A percentile compares a stretch with the other conserved stretches of the same genome.
Evolutionary conservation across 148 eudicot species (phyloP).

Genomic region (Cornus kousa): DNA sequence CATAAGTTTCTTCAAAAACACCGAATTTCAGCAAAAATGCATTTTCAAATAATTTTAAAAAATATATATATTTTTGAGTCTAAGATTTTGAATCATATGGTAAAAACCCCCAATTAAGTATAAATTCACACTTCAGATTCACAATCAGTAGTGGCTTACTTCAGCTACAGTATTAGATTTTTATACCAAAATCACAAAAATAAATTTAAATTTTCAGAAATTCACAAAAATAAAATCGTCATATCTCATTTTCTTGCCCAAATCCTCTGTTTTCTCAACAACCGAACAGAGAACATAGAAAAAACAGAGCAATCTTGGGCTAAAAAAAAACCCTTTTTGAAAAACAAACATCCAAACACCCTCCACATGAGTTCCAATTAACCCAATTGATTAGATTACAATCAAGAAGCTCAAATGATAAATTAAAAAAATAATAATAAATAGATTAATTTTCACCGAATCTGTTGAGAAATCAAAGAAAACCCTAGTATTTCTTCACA

Average conservation of each 20-base stretch:
- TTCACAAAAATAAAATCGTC: too few relatives aligned
- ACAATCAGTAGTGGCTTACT: not conserved
- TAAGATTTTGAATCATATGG: not conserved
- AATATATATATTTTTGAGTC: too few relatives aligned
- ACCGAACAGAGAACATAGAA: not conserved
- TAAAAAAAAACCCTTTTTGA: not conserved
- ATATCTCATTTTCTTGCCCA: not conserved
- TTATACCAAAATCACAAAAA: too few relatives aligned
- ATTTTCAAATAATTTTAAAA: not conserved
- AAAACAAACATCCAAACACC: not conserved
- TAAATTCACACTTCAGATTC: too few relatives aligned
- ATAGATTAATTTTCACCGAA: not conserved
- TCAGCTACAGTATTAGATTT: not conserved
- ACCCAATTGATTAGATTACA: not conserved
- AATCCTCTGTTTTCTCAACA: conserved; percentile 1
- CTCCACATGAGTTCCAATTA: not conserved
- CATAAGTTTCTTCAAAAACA: not conserved
- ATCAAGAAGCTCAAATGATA: not conserved
- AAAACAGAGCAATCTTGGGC: not conserved
- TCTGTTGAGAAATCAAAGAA: not conserved
- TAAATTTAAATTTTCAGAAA: too few relatives aligned
- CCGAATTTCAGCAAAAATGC: not conserved
- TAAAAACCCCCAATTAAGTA: not conserved
- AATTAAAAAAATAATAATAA: too few relatives aligned
- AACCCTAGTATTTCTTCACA: not conserved